Percentiles rank a stretch among this genome's conserved stretches.
phyloP scores from a whole-genome alignment of 495 filamentous ascomycete species.

The Neurospora sp. region DNA sequence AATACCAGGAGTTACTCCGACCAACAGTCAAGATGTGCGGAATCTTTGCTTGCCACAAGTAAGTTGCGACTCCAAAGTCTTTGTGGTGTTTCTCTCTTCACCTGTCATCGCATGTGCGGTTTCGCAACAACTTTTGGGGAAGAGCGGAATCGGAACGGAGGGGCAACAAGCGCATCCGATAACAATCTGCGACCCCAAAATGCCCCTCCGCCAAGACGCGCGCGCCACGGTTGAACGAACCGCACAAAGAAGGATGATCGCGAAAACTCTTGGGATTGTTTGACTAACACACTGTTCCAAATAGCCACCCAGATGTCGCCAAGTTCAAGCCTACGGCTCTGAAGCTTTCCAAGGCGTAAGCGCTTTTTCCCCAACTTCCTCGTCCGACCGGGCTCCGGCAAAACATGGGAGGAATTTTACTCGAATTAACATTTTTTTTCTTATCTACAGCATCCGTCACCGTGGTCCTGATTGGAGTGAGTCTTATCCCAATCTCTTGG shows the following conservation, averaged over 20 bases:
- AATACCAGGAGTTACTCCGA: not conserved
- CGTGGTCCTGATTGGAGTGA: constrained; percentile 98
- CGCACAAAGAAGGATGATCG: not conserved
- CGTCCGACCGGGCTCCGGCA: not conserved
- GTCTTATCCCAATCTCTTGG: constrained; percentile 20
- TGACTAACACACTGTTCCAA: constrained; percentile 10
- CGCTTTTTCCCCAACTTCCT: constrained; percentile 9
- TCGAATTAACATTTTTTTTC: constrained; percentile 33
- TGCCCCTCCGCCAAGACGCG: constrained; percentile 13
- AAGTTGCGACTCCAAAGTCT: constrained; percentile 25
- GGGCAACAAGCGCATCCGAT: constrained; percentile 12
- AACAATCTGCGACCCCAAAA: not conserved
- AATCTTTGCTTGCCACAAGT: constrained; percentile 94
- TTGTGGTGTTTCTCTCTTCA: not conserved
- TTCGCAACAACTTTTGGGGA: constrained; percentile 2
- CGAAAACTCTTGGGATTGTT: not conserved
- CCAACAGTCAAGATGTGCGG: constrained; percentile 48
- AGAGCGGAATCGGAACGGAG: constrained; percentile 16
- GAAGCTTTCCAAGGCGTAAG: constrained; percentile 91
- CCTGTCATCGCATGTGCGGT: not conserved
- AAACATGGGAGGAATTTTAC: not conserved
- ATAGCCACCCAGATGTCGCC: constrained; percentile 86
- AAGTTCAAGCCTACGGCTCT: constrained; percentile 96
- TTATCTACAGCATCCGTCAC: constrained; percentile 66
- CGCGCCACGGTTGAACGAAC: not conserved